Base-by-base conservation (phyloP, 257 asterid species). In the Coffea canephora region DNA sequence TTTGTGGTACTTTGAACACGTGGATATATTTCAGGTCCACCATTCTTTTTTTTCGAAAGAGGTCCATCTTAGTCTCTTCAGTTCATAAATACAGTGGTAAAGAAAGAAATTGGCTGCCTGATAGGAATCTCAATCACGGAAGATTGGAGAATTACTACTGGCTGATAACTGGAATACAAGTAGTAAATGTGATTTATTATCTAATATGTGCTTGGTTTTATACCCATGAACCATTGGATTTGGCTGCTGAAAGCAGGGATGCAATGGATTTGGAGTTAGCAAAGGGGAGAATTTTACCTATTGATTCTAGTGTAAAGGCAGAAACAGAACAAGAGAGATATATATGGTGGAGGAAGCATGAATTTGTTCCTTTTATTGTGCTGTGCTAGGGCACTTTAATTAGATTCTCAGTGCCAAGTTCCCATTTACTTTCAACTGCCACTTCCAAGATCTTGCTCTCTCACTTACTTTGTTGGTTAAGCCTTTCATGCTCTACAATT, bases 61-160 rank as follows among this genome's bases (percentile, higher is more conserved):
- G 59, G 59, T 52, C 59, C 59, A 70, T 90, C 0, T 54, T 91
- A 85, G 96, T 92, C 77, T 76, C 88, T 10, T 31, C 89, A 46
- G 95, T 91, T 64, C 97, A 91, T 50, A 77, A 82, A 34, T 88
- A 88, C 39, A 88, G 89, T 0, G 94, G 93, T 2, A 74, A 23
- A 25, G 84, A 77, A 23, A 66, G 85, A 64, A 90, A 93, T 14
- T 91, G 98, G 98, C 78, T 94, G 13, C 95, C 94, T 0, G 94
- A 94, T 36, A 52, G 97, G 86, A 94, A 91, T 39, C 86, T 94
- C 13, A 92, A 92, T 62, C 65, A 84, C 48, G 96, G 97, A 31
- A 81, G 83, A 50, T 83, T 94, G 89, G 97, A 92, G 77, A 76
- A 89, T 2, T 89, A 88, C 50, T 91, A 91, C 39, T 92, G 97